Conservation (phyloP, 2,329 filamentous ascomycete species). For the Madurella fahalii region DNA sequence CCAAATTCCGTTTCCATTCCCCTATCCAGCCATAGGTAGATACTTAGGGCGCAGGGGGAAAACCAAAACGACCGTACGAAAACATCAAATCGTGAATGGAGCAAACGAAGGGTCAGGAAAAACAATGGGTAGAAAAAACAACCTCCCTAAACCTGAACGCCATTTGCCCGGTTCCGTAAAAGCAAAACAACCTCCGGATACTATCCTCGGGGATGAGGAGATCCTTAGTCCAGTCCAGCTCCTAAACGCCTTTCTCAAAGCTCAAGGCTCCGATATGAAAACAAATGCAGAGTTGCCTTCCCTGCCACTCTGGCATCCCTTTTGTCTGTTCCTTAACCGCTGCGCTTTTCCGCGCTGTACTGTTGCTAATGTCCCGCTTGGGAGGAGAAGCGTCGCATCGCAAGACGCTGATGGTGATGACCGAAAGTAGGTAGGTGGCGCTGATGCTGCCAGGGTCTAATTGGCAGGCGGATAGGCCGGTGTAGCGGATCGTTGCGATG, state of each 20-base stretch:
- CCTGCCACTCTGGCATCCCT: background rate
- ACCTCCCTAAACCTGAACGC: background rate
- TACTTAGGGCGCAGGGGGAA: background rate
- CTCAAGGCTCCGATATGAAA: too few relatives aligned
- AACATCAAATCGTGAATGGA: background rate
- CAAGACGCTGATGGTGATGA: too few relatives aligned
- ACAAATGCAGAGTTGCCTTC: too few relatives aligned
- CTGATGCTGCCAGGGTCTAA: too few relatives aligned
- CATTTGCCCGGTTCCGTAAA: background rate
- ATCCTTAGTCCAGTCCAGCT: background rate
- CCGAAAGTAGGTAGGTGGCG: too few relatives aligned
- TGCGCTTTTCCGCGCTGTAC: background rate
- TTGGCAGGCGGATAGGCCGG: too few relatives aligned
- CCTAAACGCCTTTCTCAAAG: background rate
- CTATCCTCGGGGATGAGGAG: background rate
- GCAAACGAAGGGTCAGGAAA: background rate
- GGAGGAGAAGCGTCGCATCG: too few relatives aligned
- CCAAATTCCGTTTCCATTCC: too few relatives aligned
- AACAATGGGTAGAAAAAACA: background rate
- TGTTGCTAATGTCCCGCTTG: too few relatives aligned
- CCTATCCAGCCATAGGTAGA: too few relatives aligned
- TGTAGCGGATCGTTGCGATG: too few relatives aligned
- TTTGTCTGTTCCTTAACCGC: background rate
- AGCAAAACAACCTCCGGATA: background rate
- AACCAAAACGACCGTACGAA: background rate